These are phyloP conservation scores for Coniochaeta pulveracea DNA, from an alignment of 2,329 filamentous ascomycete genomes.

Conservation along the genomic window DNA sequence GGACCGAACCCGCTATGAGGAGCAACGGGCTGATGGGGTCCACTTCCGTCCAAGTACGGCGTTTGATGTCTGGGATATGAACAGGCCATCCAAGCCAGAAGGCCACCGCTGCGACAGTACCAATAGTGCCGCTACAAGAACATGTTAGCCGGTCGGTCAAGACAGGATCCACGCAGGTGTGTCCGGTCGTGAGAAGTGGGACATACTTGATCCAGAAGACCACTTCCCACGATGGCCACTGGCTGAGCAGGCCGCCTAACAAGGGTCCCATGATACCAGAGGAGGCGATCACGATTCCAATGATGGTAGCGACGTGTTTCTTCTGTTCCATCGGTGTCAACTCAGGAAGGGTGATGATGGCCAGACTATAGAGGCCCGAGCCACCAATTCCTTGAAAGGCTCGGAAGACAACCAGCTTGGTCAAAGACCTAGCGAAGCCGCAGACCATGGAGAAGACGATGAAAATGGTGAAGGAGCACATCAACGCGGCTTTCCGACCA, in stretches of 20 bases:
- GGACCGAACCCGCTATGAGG: slow-evolving; percentile 38
- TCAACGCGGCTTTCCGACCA: slow-evolving; percentile 39
- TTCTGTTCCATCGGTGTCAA: slow-evolving; percentile 27
- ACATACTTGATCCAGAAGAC: slow-evolving; percentile 49
- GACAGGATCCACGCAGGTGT: too few relatives aligned
- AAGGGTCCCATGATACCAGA: slow-evolving; percentile 40
- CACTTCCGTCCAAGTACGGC: slow-evolving; percentile 34
- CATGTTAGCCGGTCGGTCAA: too few relatives aligned
- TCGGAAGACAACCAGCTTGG: slow-evolving; percentile 36
- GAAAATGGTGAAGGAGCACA: slow-evolving; percentile 39
- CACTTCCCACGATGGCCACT: slow-evolving; percentile 39
- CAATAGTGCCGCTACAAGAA: slow-evolving; percentile 37
- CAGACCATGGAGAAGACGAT: slow-evolving; percentile 45
- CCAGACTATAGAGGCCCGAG: slow-evolving; percentile 42
- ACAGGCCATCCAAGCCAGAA: slow-evolving; percentile 41
- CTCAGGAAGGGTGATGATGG: slow-evolving; percentile 44
- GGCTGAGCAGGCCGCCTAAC: slow-evolving; percentile 36
- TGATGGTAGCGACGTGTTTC: slow-evolving; percentile 31
- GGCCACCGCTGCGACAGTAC: slow-evolving; percentile 29
- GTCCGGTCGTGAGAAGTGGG: not conserved
- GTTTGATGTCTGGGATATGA: slow-evolving; percentile 24
- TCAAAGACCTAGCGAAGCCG: slow-evolving; percentile 30
- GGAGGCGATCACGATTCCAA: slow-evolving; percentile 35
- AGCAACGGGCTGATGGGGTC: slow-evolving; percentile 43
- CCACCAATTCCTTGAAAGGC: slow-evolving; percentile 40